Evolutionary conservation across 805 yeast genomes (phyloP), one percentile per base, ranked within the genome.

Genomic region (Huiozyma sinensis): DNA sequence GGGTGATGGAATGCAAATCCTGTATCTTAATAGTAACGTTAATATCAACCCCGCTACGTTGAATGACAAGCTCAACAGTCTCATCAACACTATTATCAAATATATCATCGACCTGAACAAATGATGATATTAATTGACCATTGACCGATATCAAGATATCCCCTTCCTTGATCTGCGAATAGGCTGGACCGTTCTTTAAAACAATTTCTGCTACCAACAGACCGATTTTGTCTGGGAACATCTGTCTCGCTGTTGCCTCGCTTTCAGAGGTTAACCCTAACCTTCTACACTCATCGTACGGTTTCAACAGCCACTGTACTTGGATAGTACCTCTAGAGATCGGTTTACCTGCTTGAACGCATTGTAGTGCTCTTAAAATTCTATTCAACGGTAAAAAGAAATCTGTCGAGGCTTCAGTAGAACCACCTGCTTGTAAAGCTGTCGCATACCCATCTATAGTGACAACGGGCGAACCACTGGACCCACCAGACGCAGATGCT

Each of bases 391-490:
- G 97, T 41, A 89, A 65, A 58, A 89, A 89, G 66, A 85, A 89
- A 66, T 89, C 97, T 0, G 96, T 89, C 0, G 96, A 85, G 1
- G 95, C 89, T 52, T 84, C 92, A 1, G 88, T 76, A 6, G 84
- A 77, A 3, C 97, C 97, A 57, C 97, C 97, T 1, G 97, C 97
- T 64, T 87, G 95, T 42, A 89, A 67, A 0, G 97, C 96, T 13
- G 89, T 85, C 0, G 90, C 95, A 56, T 77, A 64, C 3, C 96
- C 96, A 52, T 83, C 81, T 38, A 82, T 78, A 61, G 87, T 82
- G 2, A 89, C 95, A n/a, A 89, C 97, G 0, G 97, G 97, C 4
- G 95, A 86, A 7, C 97, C 97, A 40, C 92, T 81, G 4, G 95
- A 87, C 3, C 97, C 97, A 30, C 97, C 97, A 12, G 95, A 82